Evolutionary conservation across 208 protist genomes (phyloP), one percentile per base, ranked within the genome.

Genomic region (Leishmania mexicana): DNA sequence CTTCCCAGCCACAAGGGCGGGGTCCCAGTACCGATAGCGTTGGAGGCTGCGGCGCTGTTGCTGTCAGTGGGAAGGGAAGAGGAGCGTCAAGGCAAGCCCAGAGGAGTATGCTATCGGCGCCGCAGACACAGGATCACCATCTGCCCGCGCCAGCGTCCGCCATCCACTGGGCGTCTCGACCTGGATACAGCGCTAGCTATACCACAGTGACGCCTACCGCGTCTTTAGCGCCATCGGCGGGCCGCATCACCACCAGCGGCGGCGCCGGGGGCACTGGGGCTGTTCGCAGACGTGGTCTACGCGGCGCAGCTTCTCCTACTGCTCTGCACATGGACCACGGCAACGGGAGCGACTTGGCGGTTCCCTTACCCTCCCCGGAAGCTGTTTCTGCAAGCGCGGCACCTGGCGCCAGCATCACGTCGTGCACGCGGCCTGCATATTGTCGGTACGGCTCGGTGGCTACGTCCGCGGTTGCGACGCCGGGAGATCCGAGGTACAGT

Each of bases 401-500:
- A 79, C 53, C 51, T 51, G 75, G 35, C 38, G 51, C 11, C 75
- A 15, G 15, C 38, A 47, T 3, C 3, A 45, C 64, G 65, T 21
- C 60, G 24, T 81, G 77, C 81, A 47, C 40, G 53, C 72, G 31
- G 10, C 62, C 54, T 35, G 72, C 68, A 4, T n/a, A 75, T 42
- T 77, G 82, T 75, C 72, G 71, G 28, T 81, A 81, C 64, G 79
- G 76, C 75, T 79, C 40, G 38, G 78, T 75, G 64, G 71, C 49
- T 42, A 17, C 64, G 75, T 54, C 67, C 54, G n/a, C 64, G 21
- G 80, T 83, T 7, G 80, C 31, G 57, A 75, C 53, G 75, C 79
- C 84, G 81, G 38, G 62, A 28, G 68, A 80, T 54, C 87, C 79
- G n/a, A 78, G 80, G 67, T 91, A 96, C 73, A 71, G 83, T 54